Evolutionary conservation across 306 rosid genomes (phyloP), one percentile per base, ranked within the genome.

Genomic region (Cucumis melo): DNA sequence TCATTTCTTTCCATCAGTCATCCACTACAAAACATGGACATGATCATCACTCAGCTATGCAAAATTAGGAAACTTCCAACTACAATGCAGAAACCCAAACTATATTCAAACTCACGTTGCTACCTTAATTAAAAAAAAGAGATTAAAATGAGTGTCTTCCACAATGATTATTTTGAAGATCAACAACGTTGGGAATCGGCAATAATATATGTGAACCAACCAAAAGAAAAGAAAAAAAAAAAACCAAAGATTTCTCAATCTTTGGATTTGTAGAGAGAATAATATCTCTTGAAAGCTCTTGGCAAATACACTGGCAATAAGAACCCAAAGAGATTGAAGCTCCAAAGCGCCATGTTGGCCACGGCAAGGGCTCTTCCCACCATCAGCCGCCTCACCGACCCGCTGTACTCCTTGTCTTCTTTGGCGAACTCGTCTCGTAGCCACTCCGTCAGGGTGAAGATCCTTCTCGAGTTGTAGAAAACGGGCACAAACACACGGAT

Each of bases 281-380:
- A 90, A 79, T 94, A 92, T 51, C 68, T 56, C 83, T 87, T 89
- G 50, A 95, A 92, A 80, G 91, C 98, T 70, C 61, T 92, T 0
- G 99, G 99, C 76, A 95, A 88, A 90, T 92, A 95, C 75, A 95
- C 85, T 64, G 98, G 99, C 80, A 95, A 77, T 39, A 95, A 81
- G 81, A 95, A 92, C 4, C 97, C 98, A 83, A 95, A 92, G 36
- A 95, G 87, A 85, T 95, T 95, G 82, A 86, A 95, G 83, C 90
- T 80, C 99, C 99, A 94, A 39, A 94, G 89, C 0, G 80, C 91
- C 98, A 95, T 86, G 10, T 92, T 95, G 12, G 89, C 97, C 20
- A 92, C 81, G 1, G 97, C 97, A 77, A 95, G 98, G 15, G 39
- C 90, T 81, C 90, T 87, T 20, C 98, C 99, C 12, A 83, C 77